phyloP scores from a whole-genome alignment of 2,329 filamentous ascomycete species.

The Pseudodiploospora longispora region DNA sequence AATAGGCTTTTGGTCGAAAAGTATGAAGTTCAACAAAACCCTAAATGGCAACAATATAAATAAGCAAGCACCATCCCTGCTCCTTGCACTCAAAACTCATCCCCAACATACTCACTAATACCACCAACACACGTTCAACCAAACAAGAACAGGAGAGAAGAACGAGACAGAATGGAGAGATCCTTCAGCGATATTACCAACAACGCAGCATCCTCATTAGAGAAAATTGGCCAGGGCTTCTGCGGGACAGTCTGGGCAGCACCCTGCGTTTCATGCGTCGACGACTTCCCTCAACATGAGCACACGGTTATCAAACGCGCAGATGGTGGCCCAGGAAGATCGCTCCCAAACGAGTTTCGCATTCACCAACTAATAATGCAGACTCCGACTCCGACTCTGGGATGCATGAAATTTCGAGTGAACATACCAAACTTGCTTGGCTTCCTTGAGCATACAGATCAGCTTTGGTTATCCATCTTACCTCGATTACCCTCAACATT shows the following conservation, averaged over 20 bases:
- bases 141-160: too few relatives aligned
- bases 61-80: too few relatives aligned
- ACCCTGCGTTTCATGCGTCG: too few relatives aligned
- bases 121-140: too few relatives aligned
- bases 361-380: conserved; percentile 4
- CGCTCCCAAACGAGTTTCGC: conserved; percentile 11
- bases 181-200: too few relatives aligned
- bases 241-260: conserved; percentile 12
- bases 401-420: background rate
- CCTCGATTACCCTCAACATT: conserved; percentile 13
- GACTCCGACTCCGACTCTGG: background rate
- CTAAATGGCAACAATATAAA: too few relatives aligned
- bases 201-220: conserved; percentile 10
- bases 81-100: too few relatives aligned
- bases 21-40: too few relatives aligned
- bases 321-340: conserved; percentile 9
- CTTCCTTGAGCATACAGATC: conserved; percentile 1
- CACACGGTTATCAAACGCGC: conserved; percentile 13
- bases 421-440: background rate
- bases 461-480: conserved; percentile 12
- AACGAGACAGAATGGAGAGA: too few relatives aligned
- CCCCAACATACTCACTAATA: too few relatives aligned
- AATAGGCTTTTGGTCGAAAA: too few relatives aligned
- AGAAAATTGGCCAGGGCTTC: conserved; percentile 9
- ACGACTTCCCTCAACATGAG: background rate